phyloP scores from a whole-genome alignment of 495 filamentous ascomycete species.

The Aspergillus panamensis region DNA sequence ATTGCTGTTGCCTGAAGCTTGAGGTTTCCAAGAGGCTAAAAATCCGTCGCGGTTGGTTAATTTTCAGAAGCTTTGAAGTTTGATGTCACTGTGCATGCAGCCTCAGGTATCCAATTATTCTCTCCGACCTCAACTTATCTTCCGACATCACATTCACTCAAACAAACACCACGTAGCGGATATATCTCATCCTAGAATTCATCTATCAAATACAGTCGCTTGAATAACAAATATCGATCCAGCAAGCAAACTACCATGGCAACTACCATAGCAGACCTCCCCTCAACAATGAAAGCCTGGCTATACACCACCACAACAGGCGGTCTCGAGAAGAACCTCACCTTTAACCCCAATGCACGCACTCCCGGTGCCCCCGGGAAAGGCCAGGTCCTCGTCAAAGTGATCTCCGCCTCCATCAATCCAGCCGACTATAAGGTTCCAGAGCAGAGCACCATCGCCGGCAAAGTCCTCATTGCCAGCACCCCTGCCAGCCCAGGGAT shows the following conservation, averaged over 20 bases:
- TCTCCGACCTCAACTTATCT: no score
- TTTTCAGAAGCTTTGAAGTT: no score
- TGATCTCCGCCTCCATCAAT: slow-evolving; percentile 57
- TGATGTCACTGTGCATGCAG: no score
- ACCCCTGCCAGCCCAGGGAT: slow-evolving; percentile 55
- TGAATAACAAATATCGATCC: not conserved
- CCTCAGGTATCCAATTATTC: no score
- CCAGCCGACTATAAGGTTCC: slow-evolving; percentile 69
- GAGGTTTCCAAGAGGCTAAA: not conserved
- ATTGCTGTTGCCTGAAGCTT: not conserved
- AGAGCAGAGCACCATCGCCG: slow-evolving; percentile 45
- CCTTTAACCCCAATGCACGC: slow-evolving; percentile 42
- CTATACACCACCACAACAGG: slow-evolving; percentile 49
- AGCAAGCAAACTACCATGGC: slow-evolving; percentile 16
- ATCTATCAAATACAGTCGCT: not conserved
- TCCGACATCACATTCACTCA: no score
- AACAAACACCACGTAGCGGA: no score
- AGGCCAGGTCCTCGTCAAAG: slow-evolving; percentile 53
- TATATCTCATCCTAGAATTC: not conserved
- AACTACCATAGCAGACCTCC: slow-evolving; percentile 20
- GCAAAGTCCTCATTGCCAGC: slow-evolving; percentile 33
- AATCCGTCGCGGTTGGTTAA: not conserved
- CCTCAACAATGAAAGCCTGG: slow-evolving; percentile 60
- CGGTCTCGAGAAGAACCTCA: slow-evolving; percentile 56
- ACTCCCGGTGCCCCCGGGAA: slow-evolving; percentile 35